These are phyloP conservation scores for Sungouiozyma intestinalis DNA, from an alignment of 805 yeast species.

Conservation along the genomic window DNA sequence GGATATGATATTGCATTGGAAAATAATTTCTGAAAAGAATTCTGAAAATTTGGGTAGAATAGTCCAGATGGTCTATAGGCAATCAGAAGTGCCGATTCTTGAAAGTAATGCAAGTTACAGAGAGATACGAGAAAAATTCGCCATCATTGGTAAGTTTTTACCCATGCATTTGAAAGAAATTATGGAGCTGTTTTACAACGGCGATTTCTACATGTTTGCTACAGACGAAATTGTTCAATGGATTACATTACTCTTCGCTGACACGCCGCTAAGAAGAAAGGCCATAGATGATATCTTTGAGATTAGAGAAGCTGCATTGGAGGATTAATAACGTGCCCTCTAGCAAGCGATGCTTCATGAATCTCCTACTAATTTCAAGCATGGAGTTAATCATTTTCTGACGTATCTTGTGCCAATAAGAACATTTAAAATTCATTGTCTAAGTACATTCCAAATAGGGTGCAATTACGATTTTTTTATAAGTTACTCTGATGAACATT, in stretches of 20 bases:
- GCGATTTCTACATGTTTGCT: constrained; percentile 31
- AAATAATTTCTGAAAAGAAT: constrained; percentile 25
- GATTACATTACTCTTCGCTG: constrained; percentile 33
- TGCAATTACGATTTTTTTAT: neutral
- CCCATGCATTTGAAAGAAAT: constrained; percentile 33
- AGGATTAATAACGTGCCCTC: constrained; percentile 6
- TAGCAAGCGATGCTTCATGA: neutral
- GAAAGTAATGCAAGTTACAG: constrained; percentile 12
- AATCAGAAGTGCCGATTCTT: constrained; percentile 10
- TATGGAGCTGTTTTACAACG: constrained; percentile 32
- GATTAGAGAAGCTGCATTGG: constrained; percentile 39
- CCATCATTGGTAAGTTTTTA: constrained; percentile 19
- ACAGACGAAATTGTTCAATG: constrained; percentile 31
- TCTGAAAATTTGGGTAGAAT: constrained; percentile 24
- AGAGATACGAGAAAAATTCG: constrained; percentile 22
- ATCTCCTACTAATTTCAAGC: too few species aligned
- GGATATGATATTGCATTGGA: constrained; percentile 18
- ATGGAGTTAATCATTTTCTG: too few species aligned
- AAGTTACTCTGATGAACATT: neutral
- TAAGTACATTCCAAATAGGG: neutral
- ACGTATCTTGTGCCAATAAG: too few species aligned
- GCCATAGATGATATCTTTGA: constrained; percentile 32
- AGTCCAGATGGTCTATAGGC: constrained; percentile 16
- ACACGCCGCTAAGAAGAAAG: constrained; percentile 28
- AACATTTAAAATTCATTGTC: too few species aligned